A percentile compares a stretch with the other conserved stretches of the same genome.
phyloP scores from a whole-genome alignment of 768 basidiomycete genomes.

The Cubamyces lactineus region DNA sequence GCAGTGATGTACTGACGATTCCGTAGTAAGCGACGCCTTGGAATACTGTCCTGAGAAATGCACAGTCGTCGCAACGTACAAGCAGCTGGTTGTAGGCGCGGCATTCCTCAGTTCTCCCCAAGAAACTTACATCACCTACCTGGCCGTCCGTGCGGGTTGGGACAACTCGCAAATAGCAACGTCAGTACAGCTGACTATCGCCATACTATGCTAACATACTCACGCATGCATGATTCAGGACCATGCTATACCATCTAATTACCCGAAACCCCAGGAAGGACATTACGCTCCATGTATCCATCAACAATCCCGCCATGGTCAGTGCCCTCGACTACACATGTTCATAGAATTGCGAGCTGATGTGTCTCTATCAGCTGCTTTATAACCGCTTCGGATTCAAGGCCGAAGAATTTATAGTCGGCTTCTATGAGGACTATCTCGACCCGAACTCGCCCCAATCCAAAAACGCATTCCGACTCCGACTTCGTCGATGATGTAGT shows the following conservation, averaged over 20 bases:
- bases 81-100: conserved; percentile 69
- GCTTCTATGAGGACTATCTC: conserved; percentile 83
- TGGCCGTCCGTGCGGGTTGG: conserved; percentile 80
- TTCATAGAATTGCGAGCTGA: background rate
- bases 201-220: background rate
- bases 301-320: conserved; percentile 68
- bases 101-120: conserved; percentile 78
- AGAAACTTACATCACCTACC: conserved; percentile 83
- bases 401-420: conserved; percentile 80
- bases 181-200: conserved; percentile 40
- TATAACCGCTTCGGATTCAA: conserved; percentile 91
- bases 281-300: conserved; percentile 82
- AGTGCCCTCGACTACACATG: background rate
- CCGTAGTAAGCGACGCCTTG: conserved; percentile 70
- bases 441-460: conserved; percentile 68
- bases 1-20: background rate
- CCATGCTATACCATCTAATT: conserved; percentile 80
- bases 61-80: conserved; percentile 78
- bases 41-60: conserved; percentile 69
- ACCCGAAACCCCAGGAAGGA: conserved; percentile 72
- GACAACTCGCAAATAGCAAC: conserved; percentile 79
- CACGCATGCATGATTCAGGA: conserved; percentile 42
- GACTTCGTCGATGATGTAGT: conserved; percentile 56
- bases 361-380: conserved; percentile 50
- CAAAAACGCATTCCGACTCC: conserved; percentile 79